Base-by-base conservation (phyloP, 164 flowering plant species). In the Liquidambar formosana region DNA sequence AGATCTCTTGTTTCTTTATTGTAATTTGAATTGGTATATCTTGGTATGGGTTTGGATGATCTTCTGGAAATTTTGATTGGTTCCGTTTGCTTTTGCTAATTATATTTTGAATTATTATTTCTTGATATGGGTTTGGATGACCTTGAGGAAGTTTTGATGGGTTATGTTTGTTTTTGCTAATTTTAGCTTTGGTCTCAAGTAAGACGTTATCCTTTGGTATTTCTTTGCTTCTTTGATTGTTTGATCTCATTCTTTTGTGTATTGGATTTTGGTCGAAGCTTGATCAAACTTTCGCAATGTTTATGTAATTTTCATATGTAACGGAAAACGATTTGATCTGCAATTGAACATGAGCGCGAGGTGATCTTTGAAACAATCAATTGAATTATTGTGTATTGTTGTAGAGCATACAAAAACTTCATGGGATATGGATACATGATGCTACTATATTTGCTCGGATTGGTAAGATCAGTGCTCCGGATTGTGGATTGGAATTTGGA, bases 131-230 rank as follows among this genome's bases (percentile, higher is more conserved):
- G 65, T 56, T 0, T 69, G 48, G 14, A 5, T 60, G 56, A 18
- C 64, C 25, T 49, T 44, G n/a, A 13, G 23, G 16, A 25, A 33
- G 6, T 57, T 52, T 61, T 56, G 8, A 10, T 53, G 68, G 33
- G 58, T 51, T 28, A 48, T 46, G 33, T 57, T n/a, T 25, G 18
- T 14, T 33, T 69, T 44, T 21, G 52, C 1, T 28, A 21, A 4
- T 58, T 68, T 48, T 48, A 33, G 77, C 66, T 57, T 63, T 69
- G 61, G 19, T 59, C 58, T 49, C 5, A 18, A 8, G 27, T 33
- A n/a, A 57, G 59, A 27, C 61, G 21, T 49, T 38, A 38, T 12
- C 19, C 22, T 46, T 54, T 64, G 38, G 14, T 56, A 10, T 16
- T 64, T 58, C 53, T 12, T 27, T 64, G 53, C 8, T 46, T 46